These are phyloP conservation scores for Scheffersomyces titani DNA, from an alignment of 1,139 yeast species.

Conservation along the genomic window DNA sequence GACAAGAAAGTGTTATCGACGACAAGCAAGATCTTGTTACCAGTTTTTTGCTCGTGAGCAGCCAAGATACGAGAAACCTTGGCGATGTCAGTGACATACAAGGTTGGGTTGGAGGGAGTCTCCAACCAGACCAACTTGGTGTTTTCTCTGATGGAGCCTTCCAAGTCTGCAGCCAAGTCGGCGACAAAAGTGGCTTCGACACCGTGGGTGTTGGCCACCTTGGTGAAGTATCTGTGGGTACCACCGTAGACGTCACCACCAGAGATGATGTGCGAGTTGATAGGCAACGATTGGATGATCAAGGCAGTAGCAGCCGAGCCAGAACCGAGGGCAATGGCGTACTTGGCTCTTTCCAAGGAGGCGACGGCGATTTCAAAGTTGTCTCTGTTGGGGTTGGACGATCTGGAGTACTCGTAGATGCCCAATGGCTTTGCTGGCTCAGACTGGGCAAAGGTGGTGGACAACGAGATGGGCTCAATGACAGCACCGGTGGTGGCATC, in stretches of 20 bases:
- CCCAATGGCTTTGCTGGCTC: conserved; percentile 80
- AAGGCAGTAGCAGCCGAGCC: conserved; percentile 89
- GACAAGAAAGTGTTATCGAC: conserved; percentile 95
- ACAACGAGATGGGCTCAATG: conserved; percentile 79
- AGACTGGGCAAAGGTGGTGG: conserved; percentile 83
- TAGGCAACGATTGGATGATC: conserved; percentile 71
- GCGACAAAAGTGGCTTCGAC: conserved; percentile 70
- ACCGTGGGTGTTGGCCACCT: conserved; percentile 82
- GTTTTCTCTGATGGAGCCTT: conserved; percentile 54
- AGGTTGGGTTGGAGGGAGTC: conserved; percentile 87
- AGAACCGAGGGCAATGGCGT: conserved; percentile 79
- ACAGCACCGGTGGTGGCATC: conserved; percentile 85
- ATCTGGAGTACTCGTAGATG: conserved; percentile 80
- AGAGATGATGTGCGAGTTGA: conserved; percentile 73
- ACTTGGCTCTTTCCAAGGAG: conserved; percentile 72
- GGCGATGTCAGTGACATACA: conserved; percentile 70
- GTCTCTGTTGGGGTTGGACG: conserved; percentile 87
- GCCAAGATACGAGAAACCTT: conserved; percentile 56
- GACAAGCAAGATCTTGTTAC: conserved; percentile 57
- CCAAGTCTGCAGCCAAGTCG: conserved; percentile 62
- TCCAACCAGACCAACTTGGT: conserved; percentile 87
- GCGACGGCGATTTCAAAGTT: conserved; percentile 82
- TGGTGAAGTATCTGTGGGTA: conserved; percentile 87
- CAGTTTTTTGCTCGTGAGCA: conserved; percentile 48
- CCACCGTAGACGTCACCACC: conserved; percentile 94